phyloP scores from a whole-genome alignment of 2,329 filamentous ascomycete genomes.

The Leptosphaerulina australis region DNA sequence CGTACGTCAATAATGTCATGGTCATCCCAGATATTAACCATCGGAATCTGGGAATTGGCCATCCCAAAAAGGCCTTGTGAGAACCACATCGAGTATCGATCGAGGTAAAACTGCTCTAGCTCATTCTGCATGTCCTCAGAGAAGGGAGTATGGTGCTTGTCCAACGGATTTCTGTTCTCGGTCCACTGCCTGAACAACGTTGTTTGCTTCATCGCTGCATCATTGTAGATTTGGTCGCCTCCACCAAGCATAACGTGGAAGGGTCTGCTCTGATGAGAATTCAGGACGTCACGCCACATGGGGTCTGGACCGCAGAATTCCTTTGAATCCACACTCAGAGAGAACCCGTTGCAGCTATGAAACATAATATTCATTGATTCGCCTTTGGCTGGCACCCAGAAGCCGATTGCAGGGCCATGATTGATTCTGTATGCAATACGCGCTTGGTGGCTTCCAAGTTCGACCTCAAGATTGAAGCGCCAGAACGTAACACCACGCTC shows the following conservation, averaged over 20 bases:
- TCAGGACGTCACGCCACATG: constrained; percentile 94
- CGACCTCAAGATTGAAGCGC: constrained; percentile 94
- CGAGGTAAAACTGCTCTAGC: constrained; percentile 84
- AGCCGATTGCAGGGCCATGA: constrained; percentile 81
- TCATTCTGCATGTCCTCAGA: constrained; percentile 83
- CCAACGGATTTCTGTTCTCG: constrained; percentile 74
- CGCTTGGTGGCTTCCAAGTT: constrained; percentile 77
- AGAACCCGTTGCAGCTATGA: constrained; percentile 97
- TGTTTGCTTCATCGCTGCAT: constrained; percentile 77
- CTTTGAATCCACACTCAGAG: constrained; percentile 75
- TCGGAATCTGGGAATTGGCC: constrained; percentile 91
- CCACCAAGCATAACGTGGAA: constrained; percentile 99
- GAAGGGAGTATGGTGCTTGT: constrained; percentile 81
- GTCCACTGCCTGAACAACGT: constrained; percentile 83
- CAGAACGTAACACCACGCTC: constrained; percentile 93
- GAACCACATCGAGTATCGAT: constrained; percentile 93
- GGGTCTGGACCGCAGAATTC: constrained; percentile 91
- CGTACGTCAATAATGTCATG: constrained; percentile 66
- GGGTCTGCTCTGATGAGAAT: constrained; percentile 85
- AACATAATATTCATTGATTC: constrained; percentile 99
- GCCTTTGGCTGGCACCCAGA: constrained; percentile 88
- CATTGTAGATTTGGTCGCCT: constrained; percentile 96
- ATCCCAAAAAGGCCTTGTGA: constrained; percentile 94
- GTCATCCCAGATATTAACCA: constrained; percentile 98
- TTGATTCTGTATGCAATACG: constrained; percentile 97